These are phyloP conservation scores for Clonostachys rosea DNA, from an alignment of 2,329 filamentous ascomycete species.

Conservation along the genomic window DNA sequence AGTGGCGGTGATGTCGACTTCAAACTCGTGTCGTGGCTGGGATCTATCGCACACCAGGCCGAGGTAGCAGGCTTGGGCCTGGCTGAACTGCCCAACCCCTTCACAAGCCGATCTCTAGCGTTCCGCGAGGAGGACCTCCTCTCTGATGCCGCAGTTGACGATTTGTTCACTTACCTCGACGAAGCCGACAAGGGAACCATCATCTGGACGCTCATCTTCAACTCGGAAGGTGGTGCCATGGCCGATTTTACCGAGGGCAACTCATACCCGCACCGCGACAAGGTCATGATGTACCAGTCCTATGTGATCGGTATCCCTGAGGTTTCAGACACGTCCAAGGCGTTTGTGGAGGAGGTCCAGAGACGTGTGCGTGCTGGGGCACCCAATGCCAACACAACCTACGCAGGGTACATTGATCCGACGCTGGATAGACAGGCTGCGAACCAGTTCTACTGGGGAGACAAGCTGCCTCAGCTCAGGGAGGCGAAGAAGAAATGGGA, in stretches of 20 bases:
- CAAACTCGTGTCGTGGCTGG: slow-evolving; percentile 59
- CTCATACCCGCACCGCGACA: slow-evolving; percentile 60
- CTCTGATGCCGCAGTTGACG: slow-evolving; percentile 32
- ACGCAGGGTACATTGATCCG: slow-evolving; percentile 60
- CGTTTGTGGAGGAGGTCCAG: slow-evolving; percentile 49
- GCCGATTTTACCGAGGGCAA: slow-evolving; percentile 51
- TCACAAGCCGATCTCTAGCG: slow-evolving; percentile 54
- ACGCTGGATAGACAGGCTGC: slow-evolving; percentile 30
- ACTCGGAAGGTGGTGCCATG: slow-evolving; percentile 55
- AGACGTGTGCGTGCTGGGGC: slow-evolving; percentile 29
- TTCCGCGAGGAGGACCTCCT: slow-evolving; percentile 45
- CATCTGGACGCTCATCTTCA: slow-evolving; percentile 59
- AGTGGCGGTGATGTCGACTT: slow-evolving; percentile 30
- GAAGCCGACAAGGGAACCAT: slow-evolving; percentile 40
- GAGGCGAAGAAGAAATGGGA: slow-evolving; percentile 48
- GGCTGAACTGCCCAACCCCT: slow-evolving; percentile 40
- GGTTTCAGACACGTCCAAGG: slow-evolving; percentile 36
- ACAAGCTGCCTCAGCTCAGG: slow-evolving; percentile 40
- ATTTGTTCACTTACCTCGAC: slow-evolving; percentile 51
- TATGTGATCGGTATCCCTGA: slow-evolving; percentile 48
- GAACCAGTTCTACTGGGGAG: slow-evolving; percentile 50
- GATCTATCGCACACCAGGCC: slow-evolving; percentile 46
- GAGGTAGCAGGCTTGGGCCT: slow-evolving; percentile 42
- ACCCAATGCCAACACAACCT: slow-evolving; percentile 40
- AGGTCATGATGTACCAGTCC: slow-evolving; percentile 58